Conservation (phyloP, 129 eudicot species). For the Flaveria robusta region DNA sequence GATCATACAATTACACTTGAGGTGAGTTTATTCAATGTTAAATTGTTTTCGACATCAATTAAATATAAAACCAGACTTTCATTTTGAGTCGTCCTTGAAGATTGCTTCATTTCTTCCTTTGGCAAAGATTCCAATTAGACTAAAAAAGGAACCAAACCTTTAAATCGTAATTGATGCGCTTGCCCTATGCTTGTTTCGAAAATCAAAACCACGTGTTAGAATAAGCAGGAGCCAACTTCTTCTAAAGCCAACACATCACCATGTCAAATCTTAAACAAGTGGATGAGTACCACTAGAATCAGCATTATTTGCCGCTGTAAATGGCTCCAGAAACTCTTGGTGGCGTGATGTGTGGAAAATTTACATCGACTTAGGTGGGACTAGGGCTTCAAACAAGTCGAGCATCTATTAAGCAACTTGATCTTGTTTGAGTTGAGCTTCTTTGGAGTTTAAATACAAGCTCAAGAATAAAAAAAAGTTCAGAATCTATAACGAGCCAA, state of each 20-base stretch:
- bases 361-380: neutral
- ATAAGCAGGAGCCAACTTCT: neutral
- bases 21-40: constrained; percentile 35
- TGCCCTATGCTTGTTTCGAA: neutral
- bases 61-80: neutral
- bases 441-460: too few relatives aligned
- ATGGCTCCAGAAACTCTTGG: neutral
- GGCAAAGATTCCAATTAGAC: constrained; percentile 5
- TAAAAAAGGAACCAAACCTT: neutral
- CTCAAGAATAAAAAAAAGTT: too few relatives aligned
- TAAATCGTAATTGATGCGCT: neutral
- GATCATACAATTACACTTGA: constrained; percentile 96
- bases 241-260: neutral
- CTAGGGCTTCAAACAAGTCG: neutral
- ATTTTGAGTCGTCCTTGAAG: neutral
- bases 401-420: neutral
- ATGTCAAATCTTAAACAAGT: neutral
- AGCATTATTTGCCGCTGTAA: neutral
- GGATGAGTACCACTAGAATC: neutral
- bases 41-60: too few relatives aligned
- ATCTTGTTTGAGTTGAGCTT: neutral
- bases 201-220: neutral
- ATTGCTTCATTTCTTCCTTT: neutral
- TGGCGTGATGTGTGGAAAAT: neutral
- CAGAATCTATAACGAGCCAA: too few relatives aligned